These are phyloP conservation scores for Fusarium marasasianum DNA, from an alignment of 2,329 filamentous ascomycete species.

Conservation along the genomic window DNA sequence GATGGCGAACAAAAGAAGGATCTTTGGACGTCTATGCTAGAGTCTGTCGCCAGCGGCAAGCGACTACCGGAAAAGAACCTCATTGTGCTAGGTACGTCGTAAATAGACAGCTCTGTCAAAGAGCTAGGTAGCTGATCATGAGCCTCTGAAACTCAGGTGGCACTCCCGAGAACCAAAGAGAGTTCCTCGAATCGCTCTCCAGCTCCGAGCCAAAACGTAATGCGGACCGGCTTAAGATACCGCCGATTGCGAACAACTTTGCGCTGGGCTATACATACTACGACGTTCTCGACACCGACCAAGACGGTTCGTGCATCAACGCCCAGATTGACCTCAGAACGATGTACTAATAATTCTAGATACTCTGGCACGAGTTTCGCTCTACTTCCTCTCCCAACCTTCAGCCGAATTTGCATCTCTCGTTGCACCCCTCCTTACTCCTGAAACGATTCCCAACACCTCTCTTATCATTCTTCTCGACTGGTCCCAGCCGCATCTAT, in stretches of 20 bases:
- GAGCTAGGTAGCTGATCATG: constrained; percentile 44
- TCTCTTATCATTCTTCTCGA: constrained; percentile 92
- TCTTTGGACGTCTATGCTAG: constrained; percentile 94
- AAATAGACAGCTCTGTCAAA: neutral
- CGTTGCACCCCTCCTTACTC: constrained; percentile 83
- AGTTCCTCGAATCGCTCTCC: constrained; percentile 77
- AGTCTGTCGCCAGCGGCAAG: constrained; percentile 89
- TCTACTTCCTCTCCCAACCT: constrained; percentile 88
- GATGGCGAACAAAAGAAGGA: constrained; percentile 82
- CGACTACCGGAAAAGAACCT: constrained; percentile 91
- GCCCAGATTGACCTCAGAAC: neutral
- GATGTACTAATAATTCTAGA: constrained; percentile 63
- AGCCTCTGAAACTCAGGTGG: constrained; percentile 65
- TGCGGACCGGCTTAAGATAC: constrained; percentile 68
- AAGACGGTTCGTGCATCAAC: constrained; percentile 73
- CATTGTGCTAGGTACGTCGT: constrained; percentile 76
- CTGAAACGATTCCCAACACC: constrained; percentile 84
- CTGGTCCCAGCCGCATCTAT: constrained; percentile 93
- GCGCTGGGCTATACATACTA: constrained; percentile 95
- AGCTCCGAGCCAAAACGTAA: constrained; percentile 62
- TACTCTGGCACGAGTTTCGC: constrained; percentile 86
- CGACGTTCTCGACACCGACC: constrained; percentile 91
- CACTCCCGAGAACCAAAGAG: constrained; percentile 82
- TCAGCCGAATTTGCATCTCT: constrained; percentile 85
- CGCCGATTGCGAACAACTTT: constrained; percentile 90